phyloP scores from a whole-genome alignment of 768 basidiomycete species.

The Tricholoma hemisulphureum region DNA sequence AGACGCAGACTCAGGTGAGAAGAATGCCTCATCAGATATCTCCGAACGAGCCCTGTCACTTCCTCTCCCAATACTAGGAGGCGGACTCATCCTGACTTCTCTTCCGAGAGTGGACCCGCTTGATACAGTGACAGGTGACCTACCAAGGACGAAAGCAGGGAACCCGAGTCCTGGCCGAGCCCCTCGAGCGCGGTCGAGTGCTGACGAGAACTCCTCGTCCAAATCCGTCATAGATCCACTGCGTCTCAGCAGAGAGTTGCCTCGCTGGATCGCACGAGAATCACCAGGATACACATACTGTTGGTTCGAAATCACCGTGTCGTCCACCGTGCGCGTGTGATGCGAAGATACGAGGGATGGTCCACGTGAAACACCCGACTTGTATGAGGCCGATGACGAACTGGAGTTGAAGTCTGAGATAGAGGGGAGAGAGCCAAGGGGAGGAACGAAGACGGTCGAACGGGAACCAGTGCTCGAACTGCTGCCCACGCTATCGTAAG shows the following conservation, averaged over 20 bases:
- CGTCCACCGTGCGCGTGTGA: constrained; percentile 70
- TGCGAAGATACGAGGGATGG: constrained; percentile 55
- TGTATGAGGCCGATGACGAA: constrained; percentile 22
- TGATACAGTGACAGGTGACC: constrained; percentile 70
- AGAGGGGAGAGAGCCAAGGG: constrained; percentile 67
- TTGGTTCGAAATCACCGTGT: constrained; percentile 63
- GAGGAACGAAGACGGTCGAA: constrained; percentile 77
- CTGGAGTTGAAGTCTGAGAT: constrained; percentile 57
- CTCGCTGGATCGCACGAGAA: constrained; percentile 62
- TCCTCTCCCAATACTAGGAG: constrained; percentile 34
- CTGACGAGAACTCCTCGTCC: constrained; percentile 53
- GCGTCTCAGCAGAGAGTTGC: constrained; percentile 41
- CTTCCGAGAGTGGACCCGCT: constrained; percentile 57
- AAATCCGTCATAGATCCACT: constrained; percentile 79
- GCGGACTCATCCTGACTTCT: constrained; percentile 42
- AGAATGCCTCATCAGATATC: constrained; percentile 39
- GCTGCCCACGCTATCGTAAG: constrained; percentile 47
- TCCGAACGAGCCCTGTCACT: constrained; percentile 33
- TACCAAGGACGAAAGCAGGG: constrained; percentile 40
- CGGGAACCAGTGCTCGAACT: constrained; percentile 54
- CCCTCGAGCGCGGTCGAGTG: constrained; percentile 43
- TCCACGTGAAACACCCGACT: constrained; percentile 33
- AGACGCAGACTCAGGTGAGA: constrained; percentile 36
- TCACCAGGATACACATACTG: constrained; percentile 73
- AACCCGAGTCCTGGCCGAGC: constrained; percentile 38